A percentile compares a stretch with the other conserved stretches of the same genome.
These are phyloP conservation scores for Mycena rosella DNA, from an alignment of 768 basidiomycete genomes.

Conservation along the genomic window DNA sequence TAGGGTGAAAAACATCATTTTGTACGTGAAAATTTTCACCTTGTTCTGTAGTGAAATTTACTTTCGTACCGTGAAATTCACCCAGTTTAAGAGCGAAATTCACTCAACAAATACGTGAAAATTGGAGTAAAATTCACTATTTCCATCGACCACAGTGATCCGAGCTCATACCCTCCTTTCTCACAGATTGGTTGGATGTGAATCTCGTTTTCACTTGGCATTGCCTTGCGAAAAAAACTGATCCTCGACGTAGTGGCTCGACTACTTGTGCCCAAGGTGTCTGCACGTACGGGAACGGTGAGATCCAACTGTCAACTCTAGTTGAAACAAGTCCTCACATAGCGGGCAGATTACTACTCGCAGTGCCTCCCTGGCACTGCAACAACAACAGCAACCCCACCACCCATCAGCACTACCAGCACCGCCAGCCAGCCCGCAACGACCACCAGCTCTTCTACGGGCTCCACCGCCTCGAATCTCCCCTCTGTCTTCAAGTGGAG, in stretches of 20 bases:
- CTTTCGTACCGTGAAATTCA: too few relatives aligned
- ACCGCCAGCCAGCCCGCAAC: background rate
- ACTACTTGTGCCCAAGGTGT: background rate
- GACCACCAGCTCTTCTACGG: background rate
- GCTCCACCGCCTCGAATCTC: slow-evolving; percentile 1
- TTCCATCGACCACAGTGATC: too few relatives aligned
- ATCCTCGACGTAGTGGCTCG: background rate
- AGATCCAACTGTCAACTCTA: background rate
- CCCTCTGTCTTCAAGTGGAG: slow-evolving; percentile 6
- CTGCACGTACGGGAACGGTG: background rate
- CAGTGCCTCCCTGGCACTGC: background rate
- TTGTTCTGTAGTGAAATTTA: too few relatives aligned
- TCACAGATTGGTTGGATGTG: background rate
- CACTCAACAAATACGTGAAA: too few relatives aligned
- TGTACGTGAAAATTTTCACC: too few relatives aligned
- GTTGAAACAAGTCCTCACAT: background rate
- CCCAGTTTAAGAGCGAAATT: too few relatives aligned
- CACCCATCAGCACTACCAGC: background rate
- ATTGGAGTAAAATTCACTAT: too few relatives aligned
- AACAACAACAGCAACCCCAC: background rate
- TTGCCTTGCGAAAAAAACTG: background rate
- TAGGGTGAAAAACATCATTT: too few relatives aligned
- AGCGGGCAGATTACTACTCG: background rate
- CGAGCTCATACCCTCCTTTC: background rate
- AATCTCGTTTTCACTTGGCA: background rate